These are phyloP conservation scores for Paraleonurus japonicus DNA, from an alignment of 257 asterid genomes.

Conservation along the genomic window DNA sequence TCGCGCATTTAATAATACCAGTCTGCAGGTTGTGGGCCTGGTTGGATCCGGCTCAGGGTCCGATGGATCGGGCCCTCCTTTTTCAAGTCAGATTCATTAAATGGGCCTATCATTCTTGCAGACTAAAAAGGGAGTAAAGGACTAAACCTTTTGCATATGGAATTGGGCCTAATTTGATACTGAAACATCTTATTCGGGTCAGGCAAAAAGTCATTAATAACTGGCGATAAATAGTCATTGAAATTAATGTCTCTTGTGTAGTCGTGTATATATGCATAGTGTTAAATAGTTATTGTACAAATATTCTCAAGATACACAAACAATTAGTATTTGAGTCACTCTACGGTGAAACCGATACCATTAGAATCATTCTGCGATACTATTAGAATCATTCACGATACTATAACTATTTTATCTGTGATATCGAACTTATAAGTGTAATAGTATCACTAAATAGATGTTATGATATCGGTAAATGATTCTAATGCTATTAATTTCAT, in stretches of 20 bases:
- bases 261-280: neutral
- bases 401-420: too few relatives aligned
- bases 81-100: neutral
- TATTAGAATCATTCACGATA: too few relatives aligned
- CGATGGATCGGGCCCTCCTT: constrained; percentile 14
- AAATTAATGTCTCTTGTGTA: constrained; percentile 18
- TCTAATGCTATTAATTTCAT: too few relatives aligned
- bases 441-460: too few relatives aligned
- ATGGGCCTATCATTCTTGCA: constrained; percentile 11
- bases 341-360: too few relatives aligned
- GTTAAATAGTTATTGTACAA: too few relatives aligned
- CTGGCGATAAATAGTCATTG: neutral
- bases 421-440: too few relatives aligned
- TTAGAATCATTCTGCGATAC: too few relatives aligned
- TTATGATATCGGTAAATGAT: too few relatives aligned
- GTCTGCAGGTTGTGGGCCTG: constrained; percentile 18
- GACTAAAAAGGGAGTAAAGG: neutral
- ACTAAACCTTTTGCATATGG: neutral
- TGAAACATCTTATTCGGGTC: constrained; percentile 18
- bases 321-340: too few relatives aligned
- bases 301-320: too few relatives aligned
- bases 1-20: constrained; percentile 4
- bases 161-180: constrained; percentile 12
- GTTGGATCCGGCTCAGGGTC: constrained; percentile 21
- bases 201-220: neutral